Evolutionary conservation across 1,284 basidiomycete species (phyloP).

Genomic region (Tilletia walkeri): DNA sequence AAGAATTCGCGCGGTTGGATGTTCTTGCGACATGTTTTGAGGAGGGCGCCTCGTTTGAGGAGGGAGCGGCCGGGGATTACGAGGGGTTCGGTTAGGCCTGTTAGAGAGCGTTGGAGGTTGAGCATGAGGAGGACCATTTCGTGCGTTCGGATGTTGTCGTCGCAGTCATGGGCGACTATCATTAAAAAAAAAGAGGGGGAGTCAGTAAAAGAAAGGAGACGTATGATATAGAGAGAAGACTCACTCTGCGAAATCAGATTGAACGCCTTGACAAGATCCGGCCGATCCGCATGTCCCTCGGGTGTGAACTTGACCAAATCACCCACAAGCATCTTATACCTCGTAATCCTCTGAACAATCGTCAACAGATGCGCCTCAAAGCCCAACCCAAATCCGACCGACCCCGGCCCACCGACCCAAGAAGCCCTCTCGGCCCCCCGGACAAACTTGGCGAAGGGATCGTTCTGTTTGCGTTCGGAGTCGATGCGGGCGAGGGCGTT

Average conservation of each 20-base stretch:
- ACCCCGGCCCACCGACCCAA: constrained; percentile 20
- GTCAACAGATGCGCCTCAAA: constrained; percentile 52
- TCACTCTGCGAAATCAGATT: constrained; percentile 39
- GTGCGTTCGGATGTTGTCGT: constrained; percentile 53
- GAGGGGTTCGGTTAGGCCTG: constrained; percentile 46
- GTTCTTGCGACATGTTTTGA: constrained; percentile 51
- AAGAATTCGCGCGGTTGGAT: constrained; percentile 52
- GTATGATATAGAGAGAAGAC: neutral
- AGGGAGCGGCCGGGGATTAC: constrained; percentile 48
- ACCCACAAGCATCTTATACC: constrained; percentile 50
- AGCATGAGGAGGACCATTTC: constrained; percentile 52
- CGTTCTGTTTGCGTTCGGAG: constrained; percentile 42
- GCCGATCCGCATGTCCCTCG: constrained; percentile 38
- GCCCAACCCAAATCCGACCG: constrained; percentile 40
- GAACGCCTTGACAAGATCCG: constrained; percentile 35
- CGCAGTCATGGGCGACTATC: constrained; percentile 45
- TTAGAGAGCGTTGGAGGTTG: constrained; percentile 44
- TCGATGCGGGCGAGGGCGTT: constrained; percentile 49
- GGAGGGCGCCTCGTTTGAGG: constrained; percentile 45
- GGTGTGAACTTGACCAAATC: constrained; percentile 48
- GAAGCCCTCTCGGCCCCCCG: constrained; percentile 39
- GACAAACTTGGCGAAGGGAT: constrained; percentile 44
- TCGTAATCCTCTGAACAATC: constrained; percentile 53
- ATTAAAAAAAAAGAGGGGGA: neutral
- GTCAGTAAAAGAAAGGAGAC: no score